Evolutionary conservation across 306 rosid species (phyloP).

Genomic region (Prunus dulcis): DNA sequence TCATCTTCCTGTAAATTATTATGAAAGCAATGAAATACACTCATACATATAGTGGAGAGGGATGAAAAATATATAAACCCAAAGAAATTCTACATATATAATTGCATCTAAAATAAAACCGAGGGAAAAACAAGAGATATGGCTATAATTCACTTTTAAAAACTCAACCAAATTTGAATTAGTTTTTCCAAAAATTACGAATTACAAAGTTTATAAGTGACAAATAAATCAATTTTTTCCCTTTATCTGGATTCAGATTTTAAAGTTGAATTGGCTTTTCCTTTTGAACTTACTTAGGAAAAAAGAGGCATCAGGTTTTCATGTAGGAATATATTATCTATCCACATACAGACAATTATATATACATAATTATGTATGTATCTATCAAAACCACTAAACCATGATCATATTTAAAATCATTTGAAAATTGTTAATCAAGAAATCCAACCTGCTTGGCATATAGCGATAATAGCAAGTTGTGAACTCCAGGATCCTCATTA

Average conservation of each 20-base stretch:
- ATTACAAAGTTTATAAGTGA: not conserved
- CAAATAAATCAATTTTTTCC: not conserved
- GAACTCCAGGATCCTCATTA: slow-evolving; percentile 98
- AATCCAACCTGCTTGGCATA: slow-evolving; percentile 89
- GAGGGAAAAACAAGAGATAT: not conserved
- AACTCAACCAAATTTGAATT: not conserved
- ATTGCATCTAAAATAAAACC: not conserved
- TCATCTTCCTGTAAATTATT: slow-evolving; percentile 77
- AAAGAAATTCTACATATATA: not conserved
- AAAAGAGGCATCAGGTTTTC: not conserved
- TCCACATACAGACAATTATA: not conserved
- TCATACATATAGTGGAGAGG: not conserved
- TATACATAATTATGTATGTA: not conserved
- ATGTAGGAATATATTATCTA: not conserved
- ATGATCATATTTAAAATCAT: not conserved
- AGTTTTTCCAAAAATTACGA: not conserved
- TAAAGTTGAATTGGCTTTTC: not conserved
- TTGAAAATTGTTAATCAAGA: slow-evolving; percentile 3
- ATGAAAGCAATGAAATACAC: not conserved
- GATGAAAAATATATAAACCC: not conserved
- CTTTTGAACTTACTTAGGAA: not conserved
- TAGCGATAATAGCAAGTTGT: slow-evolving; percentile 86
- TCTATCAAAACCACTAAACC: not conserved
- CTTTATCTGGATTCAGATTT: not conserved
- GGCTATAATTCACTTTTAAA: not conserved